These are phyloP conservation scores for Phialophora tarda DNA, from an alignment of 2,329 filamentous ascomycete genomes.

Conservation along the genomic window DNA sequence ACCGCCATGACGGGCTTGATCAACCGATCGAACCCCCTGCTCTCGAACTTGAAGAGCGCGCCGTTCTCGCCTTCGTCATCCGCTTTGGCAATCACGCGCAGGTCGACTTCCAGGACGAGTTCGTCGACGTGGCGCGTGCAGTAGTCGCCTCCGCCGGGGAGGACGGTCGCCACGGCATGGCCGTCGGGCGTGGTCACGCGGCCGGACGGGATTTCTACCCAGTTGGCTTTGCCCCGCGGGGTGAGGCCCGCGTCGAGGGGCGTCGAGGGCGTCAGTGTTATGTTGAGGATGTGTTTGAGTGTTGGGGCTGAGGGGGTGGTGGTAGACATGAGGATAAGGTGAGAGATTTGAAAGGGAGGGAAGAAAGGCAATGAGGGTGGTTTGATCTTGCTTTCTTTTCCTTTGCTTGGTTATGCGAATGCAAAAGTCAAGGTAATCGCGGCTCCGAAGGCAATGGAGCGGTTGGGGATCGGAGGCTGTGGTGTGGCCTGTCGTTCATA, in stretches of 20 bases:
- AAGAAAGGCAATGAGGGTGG: too few relatives aligned
- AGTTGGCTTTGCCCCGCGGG: slow-evolving; percentile 10
- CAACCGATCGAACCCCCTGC: slow-evolving; percentile 10
- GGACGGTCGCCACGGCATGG: slow-evolving; percentile 1
- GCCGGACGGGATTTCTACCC: slow-evolving; percentile 2
- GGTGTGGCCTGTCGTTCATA: too few relatives aligned
- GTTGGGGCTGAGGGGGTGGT: background rate
- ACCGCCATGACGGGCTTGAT: slow-evolving; percentile 8
- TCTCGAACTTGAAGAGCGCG: slow-evolving; percentile 17
- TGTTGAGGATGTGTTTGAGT: slow-evolving; percentile 15
- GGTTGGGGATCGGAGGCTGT: too few relatives aligned
- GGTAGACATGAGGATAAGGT: background rate
- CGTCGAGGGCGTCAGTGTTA: background rate
- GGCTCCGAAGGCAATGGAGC: too few relatives aligned
- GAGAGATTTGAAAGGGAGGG: too few relatives aligned
- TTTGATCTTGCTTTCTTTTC: too few relatives aligned
- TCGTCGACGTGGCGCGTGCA: slow-evolving; percentile 19
- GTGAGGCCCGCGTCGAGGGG: slow-evolving; percentile 15
- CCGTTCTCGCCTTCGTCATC: background rate
- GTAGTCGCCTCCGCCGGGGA: slow-evolving; percentile 15
- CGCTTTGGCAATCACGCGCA: slow-evolving; percentile 4
- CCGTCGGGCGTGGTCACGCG: slow-evolving; percentile 1
- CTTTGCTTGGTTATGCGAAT: too few relatives aligned
- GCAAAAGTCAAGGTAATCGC: too few relatives aligned
- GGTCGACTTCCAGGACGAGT: slow-evolving; percentile 10